Conservation (phyloP, 1,284 basidiomycete species). For the Rhodotorula sp. region DNA sequence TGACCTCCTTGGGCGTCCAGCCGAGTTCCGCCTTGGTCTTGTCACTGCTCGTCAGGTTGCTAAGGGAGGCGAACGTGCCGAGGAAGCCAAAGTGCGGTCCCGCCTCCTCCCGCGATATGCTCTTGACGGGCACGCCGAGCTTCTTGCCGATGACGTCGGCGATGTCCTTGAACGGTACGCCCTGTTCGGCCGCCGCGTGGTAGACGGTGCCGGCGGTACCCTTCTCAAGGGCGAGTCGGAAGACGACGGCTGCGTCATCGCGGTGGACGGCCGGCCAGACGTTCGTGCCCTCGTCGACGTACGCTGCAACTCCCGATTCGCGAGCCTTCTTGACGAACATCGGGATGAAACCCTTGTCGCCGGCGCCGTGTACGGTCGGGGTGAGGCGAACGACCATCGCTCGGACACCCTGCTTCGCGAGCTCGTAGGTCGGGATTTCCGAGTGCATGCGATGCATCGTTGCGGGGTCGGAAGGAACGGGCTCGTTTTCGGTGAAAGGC, state of each 20-base stretch:
- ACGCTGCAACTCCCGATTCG: slow-evolving; percentile 31
- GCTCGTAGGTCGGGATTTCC: slow-evolving; percentile 13
- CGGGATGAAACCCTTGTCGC: slow-evolving; percentile 34
- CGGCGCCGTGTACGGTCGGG: slow-evolving; percentile 40
- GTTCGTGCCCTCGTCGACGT: slow-evolving; percentile 35
- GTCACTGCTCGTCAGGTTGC: slow-evolving; percentile 10
- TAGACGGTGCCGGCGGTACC: slow-evolving; percentile 24
- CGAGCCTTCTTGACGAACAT: slow-evolving; percentile 27
- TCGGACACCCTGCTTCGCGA: slow-evolving; percentile 29
- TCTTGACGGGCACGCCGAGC: slow-evolving; percentile 19
- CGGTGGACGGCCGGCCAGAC: slow-evolving; percentile 40
- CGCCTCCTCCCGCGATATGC: slow-evolving; percentile 35
- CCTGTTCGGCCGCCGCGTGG: slow-evolving; percentile 39
- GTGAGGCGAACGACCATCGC: slow-evolving; percentile 37
- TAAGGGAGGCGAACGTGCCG: slow-evolving; percentile 20
- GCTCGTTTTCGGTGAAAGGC: neutral
- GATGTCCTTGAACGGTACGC: slow-evolving; percentile 33
- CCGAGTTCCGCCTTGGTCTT: slow-evolving; percentile 11
- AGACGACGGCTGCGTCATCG: slow-evolving; percentile 42
- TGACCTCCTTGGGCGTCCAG: neutral
- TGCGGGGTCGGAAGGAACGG: neutral
- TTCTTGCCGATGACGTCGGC: slow-evolving; percentile 37
- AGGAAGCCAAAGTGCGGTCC: slow-evolving; percentile 37
- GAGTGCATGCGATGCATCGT: neutral
- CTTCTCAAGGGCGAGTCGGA: slow-evolving; percentile 41